phyloP scores from a whole-genome alignment of 441 rosid genomes.

The Bocquillonia castaneifolia region DNA sequence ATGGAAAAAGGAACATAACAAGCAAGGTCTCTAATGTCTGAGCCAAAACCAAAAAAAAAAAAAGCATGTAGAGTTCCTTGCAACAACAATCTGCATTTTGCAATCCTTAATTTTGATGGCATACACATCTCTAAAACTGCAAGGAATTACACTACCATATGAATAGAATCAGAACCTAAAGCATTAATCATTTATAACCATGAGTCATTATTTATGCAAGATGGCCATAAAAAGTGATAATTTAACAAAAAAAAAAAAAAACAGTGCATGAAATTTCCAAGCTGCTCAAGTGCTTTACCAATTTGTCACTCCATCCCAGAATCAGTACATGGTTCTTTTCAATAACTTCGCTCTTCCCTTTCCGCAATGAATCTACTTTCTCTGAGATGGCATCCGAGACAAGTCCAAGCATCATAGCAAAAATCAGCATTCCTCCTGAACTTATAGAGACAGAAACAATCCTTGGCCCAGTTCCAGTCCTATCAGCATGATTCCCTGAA shows the following conservation, averaged over 20 bases:
- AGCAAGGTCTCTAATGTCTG: not conserved
- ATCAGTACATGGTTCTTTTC: conserved; percentile 78
- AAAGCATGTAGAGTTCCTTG: not conserved
- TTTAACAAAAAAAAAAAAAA: not conserved
- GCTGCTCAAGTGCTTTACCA: conserved; percentile 43
- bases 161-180: not conserved
- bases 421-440: conserved; percentile 90
- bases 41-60: not conserved
- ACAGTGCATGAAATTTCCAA: conserved; percentile 11
- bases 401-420: conserved; percentile 97
- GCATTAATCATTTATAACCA: not conserved
- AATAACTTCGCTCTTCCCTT: conserved; percentile 92
- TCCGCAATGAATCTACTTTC: conserved; percentile 82
- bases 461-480: conserved; percentile 69
- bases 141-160: not conserved
- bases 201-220: not conserved
- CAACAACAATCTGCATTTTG: not conserved
- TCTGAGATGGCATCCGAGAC: conserved; percentile 93
- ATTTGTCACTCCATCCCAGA: conserved; percentile 96
- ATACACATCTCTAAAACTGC: not conserved
- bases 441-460: conserved; percentile 85
- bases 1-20: not conserved
- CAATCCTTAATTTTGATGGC: conserved; percentile 1
- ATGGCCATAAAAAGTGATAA: not conserved
- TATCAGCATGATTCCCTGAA: conserved; percentile 87